Evolutionary conservation across 1,284 basidiomycete genomes (phyloP).

Genomic region (Ustilago tritici): DNA sequence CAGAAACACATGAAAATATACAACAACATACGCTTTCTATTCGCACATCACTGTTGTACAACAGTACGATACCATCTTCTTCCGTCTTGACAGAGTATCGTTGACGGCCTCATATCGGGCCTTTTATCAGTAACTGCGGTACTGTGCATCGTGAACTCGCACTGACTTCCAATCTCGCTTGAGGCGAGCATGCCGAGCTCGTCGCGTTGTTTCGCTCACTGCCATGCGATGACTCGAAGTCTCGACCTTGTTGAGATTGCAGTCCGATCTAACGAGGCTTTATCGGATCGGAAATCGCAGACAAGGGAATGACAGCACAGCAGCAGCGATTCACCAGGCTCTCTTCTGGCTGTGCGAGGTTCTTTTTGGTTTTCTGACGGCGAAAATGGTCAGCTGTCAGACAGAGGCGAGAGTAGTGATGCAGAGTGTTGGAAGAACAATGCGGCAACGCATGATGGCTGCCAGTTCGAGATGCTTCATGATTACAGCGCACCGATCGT

Average conservation of each 20-base stretch:
- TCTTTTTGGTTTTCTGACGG: neutral
- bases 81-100: neutral
- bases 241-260: neutral
- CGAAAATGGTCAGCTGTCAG: neutral
- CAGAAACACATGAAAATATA: neutral
- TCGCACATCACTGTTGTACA: neutral
- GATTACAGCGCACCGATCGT: slow-evolving; percentile 3
- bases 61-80: neutral
- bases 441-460: slow-evolving; percentile 3
- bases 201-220: neutral
- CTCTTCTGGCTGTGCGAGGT: neutral
- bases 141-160: neutral
- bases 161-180: neutral
- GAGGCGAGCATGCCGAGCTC: neutral
- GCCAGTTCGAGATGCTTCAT: neutral
- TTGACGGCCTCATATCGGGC: neutral
- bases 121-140: neutral
- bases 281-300: neutral
- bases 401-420: neutral
- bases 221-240: neutral
- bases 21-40: neutral
- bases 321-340: too few species aligned
- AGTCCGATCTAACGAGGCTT: neutral
- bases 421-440: neutral
- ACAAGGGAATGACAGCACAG: too few species aligned